Evolutionary conservation across 2,329 filamentous ascomycete species (phyloP).

Genomic region (Alternaria rosae): DNA sequence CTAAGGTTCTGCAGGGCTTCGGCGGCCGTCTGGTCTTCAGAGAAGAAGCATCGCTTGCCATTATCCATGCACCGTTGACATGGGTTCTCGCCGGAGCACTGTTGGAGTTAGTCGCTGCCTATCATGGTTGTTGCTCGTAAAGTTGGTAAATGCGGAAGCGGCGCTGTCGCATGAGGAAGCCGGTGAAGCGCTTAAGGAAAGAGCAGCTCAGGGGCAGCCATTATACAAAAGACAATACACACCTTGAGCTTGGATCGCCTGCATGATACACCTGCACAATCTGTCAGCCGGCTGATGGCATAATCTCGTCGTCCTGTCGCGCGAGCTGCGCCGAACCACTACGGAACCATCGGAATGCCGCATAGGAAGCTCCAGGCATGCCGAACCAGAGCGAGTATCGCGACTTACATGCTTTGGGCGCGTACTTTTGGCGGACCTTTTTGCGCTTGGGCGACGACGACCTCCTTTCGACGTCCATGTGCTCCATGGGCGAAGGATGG

Average conservation of each 20-base stretch:
- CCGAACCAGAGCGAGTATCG: conserved; percentile 5
- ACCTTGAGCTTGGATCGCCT: conserved; percentile 49
- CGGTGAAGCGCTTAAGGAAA: neutral
- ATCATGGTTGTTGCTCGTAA: neutral
- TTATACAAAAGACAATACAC: neutral
- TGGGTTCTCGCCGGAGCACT: conserved; percentile 48
- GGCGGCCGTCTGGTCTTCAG: conserved; percentile 48
- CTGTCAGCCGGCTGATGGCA: conserved; percentile 19
- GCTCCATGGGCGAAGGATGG: conserved; percentile 21
- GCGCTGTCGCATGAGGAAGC: neutral
- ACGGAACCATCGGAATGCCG: conserved; percentile 40
- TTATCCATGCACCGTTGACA: conserved; percentile 47
- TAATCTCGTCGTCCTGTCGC: neutral
- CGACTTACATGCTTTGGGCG: conserved; percentile 45
- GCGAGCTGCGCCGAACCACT: conserved; percentile 8
- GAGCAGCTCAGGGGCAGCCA: neutral
- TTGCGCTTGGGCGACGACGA: conserved; percentile 45
- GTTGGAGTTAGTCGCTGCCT: neutral
- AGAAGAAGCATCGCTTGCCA: conserved; percentile 48
- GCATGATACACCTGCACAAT: conserved; percentile 40
- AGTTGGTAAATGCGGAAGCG: neutral
- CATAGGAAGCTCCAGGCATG: conserved; percentile 5
- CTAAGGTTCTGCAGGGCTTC: conserved; percentile 49
- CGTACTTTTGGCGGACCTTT: conserved; percentile 47
- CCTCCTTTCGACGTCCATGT: conserved; percentile 28